Conservation (phyloP, 1,284 basidiomycete species). For the Ceratobasidium papillatum region DNA sequence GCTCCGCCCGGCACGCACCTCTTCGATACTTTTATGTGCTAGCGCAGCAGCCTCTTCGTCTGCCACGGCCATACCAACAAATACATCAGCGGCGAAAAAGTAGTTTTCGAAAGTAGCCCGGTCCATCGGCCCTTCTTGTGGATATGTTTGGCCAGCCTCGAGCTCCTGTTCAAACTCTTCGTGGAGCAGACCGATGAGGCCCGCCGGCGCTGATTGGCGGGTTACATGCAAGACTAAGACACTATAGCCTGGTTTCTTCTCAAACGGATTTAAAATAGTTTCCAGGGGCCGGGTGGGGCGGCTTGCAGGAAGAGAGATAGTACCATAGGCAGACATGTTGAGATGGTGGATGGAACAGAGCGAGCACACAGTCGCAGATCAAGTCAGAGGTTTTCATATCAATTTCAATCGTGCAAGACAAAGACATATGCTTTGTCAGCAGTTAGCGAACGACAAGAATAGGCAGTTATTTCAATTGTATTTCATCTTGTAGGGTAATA, state of each 20-base stretch:
- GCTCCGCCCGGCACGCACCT: slow-evolving; percentile 58
- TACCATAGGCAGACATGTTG: slow-evolving; percentile 31
- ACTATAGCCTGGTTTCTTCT: slow-evolving; percentile 1
- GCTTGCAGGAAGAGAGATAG: not conserved
- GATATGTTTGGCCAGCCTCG: slow-evolving; percentile 81
- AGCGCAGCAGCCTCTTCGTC: slow-evolving; percentile 46
- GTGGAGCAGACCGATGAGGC: slow-evolving; percentile 70
- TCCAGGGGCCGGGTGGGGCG: slow-evolving; percentile 3
- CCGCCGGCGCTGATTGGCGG: slow-evolving; percentile 59
- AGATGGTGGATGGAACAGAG: not conserved
- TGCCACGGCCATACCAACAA: slow-evolving; percentile 68
- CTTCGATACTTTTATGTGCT: slow-evolving; percentile 53
- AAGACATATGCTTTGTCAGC: not conserved
- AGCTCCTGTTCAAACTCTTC: slow-evolving; percentile 76
- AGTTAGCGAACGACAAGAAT: not conserved
- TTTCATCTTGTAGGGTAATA: not conserved
- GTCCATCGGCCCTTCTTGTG: slow-evolving; percentile 63
- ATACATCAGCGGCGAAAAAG: slow-evolving; percentile 78
- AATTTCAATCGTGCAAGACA: not conserved
- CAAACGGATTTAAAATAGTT: slow-evolving; percentile 1
- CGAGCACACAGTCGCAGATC: not conserved
- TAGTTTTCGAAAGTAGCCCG: slow-evolving; percentile 71
- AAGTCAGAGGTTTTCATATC: not conserved
- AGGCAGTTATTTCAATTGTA: not conserved
- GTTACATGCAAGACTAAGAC: slow-evolving; percentile 73